A percentile compares a stretch with the other conserved stretches of the same genome.
Conservation (phyloP, 208 protist genomes). For the Acanthamoeba triangularis region DNA sequence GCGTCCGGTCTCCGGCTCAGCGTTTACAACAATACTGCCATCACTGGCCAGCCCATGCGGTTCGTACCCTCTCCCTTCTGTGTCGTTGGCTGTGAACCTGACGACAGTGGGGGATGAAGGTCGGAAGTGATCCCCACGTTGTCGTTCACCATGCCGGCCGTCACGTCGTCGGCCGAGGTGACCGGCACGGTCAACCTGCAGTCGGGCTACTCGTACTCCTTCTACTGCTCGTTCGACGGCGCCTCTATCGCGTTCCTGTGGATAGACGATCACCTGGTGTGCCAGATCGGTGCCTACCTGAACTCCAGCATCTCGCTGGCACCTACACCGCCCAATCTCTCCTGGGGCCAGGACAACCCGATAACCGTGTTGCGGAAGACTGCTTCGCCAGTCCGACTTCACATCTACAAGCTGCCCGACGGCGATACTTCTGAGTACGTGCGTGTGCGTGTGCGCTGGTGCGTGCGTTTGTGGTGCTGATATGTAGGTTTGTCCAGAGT, state of each 20-base stretch:
- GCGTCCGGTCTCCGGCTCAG: background rate
- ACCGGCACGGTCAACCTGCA: background rate
- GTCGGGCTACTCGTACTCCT: background rate
- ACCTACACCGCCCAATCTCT: background rate
- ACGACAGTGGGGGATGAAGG: background rate
- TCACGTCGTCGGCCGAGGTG: background rate
- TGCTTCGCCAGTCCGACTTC: background rate
- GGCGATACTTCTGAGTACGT: background rate
- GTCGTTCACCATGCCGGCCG: background rate
- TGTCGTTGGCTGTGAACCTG: no score
- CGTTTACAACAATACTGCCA: background rate
- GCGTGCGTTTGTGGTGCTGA: background rate
- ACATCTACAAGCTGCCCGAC: background rate
- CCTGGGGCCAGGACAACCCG: background rate
- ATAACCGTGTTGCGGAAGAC: background rate
- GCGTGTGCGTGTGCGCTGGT: background rate
- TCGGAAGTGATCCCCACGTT: background rate
- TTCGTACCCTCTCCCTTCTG: background rate
- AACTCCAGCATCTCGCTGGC: background rate
- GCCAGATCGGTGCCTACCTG: background rate
- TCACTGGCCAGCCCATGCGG: background rate
- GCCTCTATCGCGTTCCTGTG: background rate
- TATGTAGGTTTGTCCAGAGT: background rate
- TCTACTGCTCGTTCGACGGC: background rate
- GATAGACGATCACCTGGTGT: constrained; percentile 10